phyloP scores from a whole-genome alignment of 108 stramenopile genomes.

The Cyclotella cryptica region DNA sequence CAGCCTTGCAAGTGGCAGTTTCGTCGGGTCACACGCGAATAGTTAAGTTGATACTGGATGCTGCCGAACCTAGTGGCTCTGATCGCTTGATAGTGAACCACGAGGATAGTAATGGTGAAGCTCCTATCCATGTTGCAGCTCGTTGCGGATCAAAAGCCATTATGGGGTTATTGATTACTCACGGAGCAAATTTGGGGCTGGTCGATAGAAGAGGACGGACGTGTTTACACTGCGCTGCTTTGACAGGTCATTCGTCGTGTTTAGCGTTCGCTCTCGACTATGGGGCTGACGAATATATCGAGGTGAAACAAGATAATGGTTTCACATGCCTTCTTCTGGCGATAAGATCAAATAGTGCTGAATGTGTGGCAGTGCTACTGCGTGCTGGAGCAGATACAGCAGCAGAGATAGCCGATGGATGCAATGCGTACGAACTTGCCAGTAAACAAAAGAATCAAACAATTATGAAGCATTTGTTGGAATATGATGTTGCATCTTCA shows the following conservation, averaged over 20 bases:
- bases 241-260: conserved; percentile 50
- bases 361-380: too few species aligned
- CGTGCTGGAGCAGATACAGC: too few species aligned
- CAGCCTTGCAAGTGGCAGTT: conserved; percentile 58
- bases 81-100: conserved; percentile 69
- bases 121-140: conserved; percentile 69
- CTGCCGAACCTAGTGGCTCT: conserved; percentile 52
- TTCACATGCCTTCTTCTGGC: too few species aligned
- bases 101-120: conserved; percentile 62
- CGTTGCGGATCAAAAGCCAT: conserved; percentile 55
- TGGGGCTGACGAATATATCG: conserved; percentile 59
- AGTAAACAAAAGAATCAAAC: conserved; percentile 22
- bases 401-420: conserved; percentile 32
- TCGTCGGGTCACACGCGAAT: conserved; percentile 60
- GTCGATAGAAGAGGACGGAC: conserved; percentile 56
- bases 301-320: conserved; percentile 52
- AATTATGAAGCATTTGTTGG: conserved; percentile 29
- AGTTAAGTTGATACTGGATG: conserved; percentile 58
- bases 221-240: conserved; percentile 59
- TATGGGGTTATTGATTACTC: conserved; percentile 53
- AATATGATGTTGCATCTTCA: conserved; percentile 18
- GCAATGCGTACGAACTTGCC: conserved; percentile 28
- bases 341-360: too few species aligned
- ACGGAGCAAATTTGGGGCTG: conserved; percentile 64
- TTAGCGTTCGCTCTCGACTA: conserved; percentile 59